phyloP scores from a whole-genome alignment of 305 asterid genomes.

The Withania somnifera region DNA sequence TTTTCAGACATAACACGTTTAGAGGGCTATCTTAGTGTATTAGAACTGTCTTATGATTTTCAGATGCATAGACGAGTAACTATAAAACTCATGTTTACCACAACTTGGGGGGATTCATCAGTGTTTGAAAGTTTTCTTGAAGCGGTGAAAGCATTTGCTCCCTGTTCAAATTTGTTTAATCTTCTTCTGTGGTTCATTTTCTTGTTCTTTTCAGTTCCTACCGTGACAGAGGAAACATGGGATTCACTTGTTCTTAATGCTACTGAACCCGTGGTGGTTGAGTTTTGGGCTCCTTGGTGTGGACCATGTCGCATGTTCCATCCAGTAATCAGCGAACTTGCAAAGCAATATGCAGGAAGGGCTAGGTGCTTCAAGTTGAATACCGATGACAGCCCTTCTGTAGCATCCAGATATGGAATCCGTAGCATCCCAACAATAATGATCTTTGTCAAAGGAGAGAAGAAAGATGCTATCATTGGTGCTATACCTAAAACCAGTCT shows the following conservation, averaged over 20 bases:
- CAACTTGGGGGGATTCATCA: not conserved
- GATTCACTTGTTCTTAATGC: conserved; percentile 14
- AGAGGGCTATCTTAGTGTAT: too few relatives aligned
- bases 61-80: not conserved
- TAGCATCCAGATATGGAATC: conserved; percentile 20
- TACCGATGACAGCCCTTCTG: conserved; percentile 14
- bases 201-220: conserved; percentile 14
- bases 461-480: conserved; percentile 22
- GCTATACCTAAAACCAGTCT: conserved; percentile 23
- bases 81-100: not conserved
- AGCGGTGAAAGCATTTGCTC: not conserved
- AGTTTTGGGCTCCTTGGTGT: conserved; percentile 31
- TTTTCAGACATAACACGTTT: not conserved
- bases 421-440: conserved; percentile 23
- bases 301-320: conserved; percentile 26
- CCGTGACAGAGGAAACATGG: conserved; percentile 16
- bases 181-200: not conserved
- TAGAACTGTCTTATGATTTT: not conserved
- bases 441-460: conserved; percentile 16
- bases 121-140: not conserved
- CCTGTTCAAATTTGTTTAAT: not conserved
- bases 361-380: conserved; percentile 14
- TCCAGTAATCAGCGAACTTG: conserved; percentile 18
- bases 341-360: conserved; percentile 14
- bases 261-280: conserved; percentile 15